Conservation (phyloP, 1,139 yeast species). For the Blastobotrys arbuscula region DNA sequence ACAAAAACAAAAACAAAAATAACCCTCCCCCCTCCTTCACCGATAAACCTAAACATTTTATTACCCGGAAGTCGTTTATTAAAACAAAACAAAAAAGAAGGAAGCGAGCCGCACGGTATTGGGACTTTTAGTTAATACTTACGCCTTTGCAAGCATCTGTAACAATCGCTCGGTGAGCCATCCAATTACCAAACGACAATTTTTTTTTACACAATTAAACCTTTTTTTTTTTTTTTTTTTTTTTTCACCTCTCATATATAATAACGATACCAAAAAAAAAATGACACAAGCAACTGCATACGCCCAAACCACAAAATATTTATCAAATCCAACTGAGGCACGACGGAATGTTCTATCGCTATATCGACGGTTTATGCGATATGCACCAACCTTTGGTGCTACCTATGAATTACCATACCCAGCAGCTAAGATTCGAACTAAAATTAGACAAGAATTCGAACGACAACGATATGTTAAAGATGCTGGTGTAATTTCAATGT, state of each 20-base stretch:
- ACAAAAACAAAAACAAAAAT: no score
- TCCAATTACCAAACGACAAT: constrained; percentile 3
- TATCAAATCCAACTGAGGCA: constrained; percentile 58
- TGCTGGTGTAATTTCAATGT: constrained; percentile 57
- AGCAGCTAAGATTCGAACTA: constrained; percentile 73
- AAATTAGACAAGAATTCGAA: constrained; percentile 85
- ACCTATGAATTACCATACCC: constrained; percentile 81
- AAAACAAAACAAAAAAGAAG: not conserved
- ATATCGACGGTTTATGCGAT: constrained; percentile 67
- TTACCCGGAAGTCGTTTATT: not conserved
- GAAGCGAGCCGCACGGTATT: not conserved
- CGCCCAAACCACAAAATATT: constrained; percentile 74
- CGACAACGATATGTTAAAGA: constrained; percentile 72
- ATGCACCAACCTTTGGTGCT: constrained; percentile 47
- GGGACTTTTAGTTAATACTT: not conserved
- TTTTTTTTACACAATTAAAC: not conserved
- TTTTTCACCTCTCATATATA: not conserved
- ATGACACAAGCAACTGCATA: constrained; percentile 75
- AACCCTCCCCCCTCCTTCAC: not conserved
- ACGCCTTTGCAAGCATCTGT: not conserved
- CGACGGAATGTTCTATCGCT: constrained; percentile 59
- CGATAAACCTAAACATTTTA: not conserved
- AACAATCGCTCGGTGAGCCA: not conserved
- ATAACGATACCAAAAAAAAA: constrained; percentile 28
- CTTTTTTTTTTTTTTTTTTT: no score